phyloP scores from a whole-genome alignment of 1,284 basidiomycete genomes.

The Ganoderma sinense region DNA sequence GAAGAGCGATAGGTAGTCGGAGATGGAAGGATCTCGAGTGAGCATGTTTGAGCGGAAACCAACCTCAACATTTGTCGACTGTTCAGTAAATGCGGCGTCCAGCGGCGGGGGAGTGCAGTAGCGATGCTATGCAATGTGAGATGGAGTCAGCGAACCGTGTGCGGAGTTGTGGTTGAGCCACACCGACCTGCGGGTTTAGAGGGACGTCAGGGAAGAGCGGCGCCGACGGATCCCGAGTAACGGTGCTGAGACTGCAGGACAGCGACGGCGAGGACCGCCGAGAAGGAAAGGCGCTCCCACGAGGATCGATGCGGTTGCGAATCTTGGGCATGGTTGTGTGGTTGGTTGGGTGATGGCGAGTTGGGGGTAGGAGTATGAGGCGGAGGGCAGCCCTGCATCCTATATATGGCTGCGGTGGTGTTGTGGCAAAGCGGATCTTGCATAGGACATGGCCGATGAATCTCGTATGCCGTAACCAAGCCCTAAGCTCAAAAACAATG shows the following conservation, averaged over 20 bases:
- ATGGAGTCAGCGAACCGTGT: background rate
- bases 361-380: background rate
- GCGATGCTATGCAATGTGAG: conserved; percentile 13
- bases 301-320: conserved; percentile 3
- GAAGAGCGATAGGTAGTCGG: conserved; percentile 11
- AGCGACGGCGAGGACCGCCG: background rate
- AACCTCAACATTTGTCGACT: background rate
- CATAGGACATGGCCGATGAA: background rate
- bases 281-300: background rate
- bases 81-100: conserved; percentile 15
- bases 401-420: background rate
- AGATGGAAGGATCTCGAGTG: background rate
- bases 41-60: conserved; percentile 11
- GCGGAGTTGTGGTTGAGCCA: background rate
- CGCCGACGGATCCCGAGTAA: conserved; percentile 1
- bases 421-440: background rate
- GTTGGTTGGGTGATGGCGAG: background rate
- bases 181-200: conserved; percentile 19
- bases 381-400: background rate
- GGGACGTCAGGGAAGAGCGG: conserved; percentile 19
- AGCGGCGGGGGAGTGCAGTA: conserved; percentile 25
- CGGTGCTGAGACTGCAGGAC: background rate
- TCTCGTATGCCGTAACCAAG: background rate
- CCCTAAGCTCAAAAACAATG: background rate
- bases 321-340: conserved; percentile 14